These are phyloP conservation scores for Talaromyces nanjingensis DNA, from an alignment of 495 filamentous ascomycete species.

Conservation along the genomic window DNA sequence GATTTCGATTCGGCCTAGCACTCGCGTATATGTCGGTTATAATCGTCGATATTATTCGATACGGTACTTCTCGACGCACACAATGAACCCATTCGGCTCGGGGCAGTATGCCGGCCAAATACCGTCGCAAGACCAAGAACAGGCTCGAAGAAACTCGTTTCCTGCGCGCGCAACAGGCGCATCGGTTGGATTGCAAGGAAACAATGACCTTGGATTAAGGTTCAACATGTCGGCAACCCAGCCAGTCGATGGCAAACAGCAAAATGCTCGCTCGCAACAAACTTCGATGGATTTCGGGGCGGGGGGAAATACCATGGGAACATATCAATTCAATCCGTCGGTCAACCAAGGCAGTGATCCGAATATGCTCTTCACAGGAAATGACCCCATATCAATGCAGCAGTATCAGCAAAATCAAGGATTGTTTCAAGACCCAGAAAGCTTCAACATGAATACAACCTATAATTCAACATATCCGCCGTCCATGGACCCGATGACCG, in stretches of 20 bases:
- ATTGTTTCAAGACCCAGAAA: background rate
- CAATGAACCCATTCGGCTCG: background rate
- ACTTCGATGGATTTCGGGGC: background rate
- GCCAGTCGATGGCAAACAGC: background rate
- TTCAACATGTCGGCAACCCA: background rate
- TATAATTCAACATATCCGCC: background rate
- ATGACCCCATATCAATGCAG: background rate
- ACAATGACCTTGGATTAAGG: background rate
- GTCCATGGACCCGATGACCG: background rate
- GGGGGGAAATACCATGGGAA: background rate
- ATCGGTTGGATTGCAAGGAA: background rate
- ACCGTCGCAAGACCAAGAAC: background rate
- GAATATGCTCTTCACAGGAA: background rate
- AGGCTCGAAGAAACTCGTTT: background rate
- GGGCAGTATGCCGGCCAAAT: background rate
- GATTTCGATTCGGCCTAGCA: background rate
- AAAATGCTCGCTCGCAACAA: background rate
- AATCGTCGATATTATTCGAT: background rate
- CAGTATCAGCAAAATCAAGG: background rate
- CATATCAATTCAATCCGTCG: slow-evolving; percentile 2
- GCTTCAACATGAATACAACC: background rate
- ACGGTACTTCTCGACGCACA: background rate
- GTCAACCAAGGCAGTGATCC: background rate
- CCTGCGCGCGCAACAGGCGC: background rate
- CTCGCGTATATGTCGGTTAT: background rate